Percentiles rank a stretch among this genome's conserved stretches.
phyloP scores from a whole-genome alignment of 352 stramenopile genomes.

The Globisporangium emineosum region DNA sequence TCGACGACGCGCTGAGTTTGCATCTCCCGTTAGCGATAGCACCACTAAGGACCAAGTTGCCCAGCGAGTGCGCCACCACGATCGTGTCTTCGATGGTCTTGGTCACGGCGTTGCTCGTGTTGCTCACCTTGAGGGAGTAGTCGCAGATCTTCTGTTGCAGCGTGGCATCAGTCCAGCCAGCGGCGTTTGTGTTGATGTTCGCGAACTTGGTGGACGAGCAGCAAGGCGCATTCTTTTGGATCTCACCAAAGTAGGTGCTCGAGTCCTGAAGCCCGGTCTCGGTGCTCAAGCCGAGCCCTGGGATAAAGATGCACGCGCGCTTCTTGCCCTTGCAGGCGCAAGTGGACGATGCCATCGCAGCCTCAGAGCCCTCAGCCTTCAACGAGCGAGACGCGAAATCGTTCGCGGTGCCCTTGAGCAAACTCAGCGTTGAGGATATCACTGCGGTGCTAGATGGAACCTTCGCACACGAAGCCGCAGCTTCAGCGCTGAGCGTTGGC shows the following conservation, averaged over 20 bases:
- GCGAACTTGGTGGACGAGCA: slow-evolving; percentile 55
- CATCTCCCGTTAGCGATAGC: slow-evolving; percentile 23
- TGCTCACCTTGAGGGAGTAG: too few relatives aligned
- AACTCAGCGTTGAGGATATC: too few relatives aligned
- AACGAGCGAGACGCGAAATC: too few relatives aligned
- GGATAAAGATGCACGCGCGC: slow-evolving; percentile 55
- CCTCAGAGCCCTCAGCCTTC: too few relatives aligned
- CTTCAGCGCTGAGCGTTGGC: too few relatives aligned
- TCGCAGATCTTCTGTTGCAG: slow-evolving; percentile 42
- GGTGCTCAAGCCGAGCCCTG: slow-evolving; percentile 35
- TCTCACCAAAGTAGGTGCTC: slow-evolving; percentile 45
- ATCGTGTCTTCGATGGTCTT: slow-evolving; percentile 61
- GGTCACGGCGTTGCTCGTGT: slow-evolving; percentile 26
- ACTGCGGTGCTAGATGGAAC: too few relatives aligned
- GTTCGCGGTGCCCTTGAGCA: too few relatives aligned
- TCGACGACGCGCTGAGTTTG: slow-evolving; percentile 15
- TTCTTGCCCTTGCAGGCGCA: slow-evolving; percentile 39
- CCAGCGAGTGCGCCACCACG: slow-evolving; percentile 64
- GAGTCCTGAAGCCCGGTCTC: slow-evolving; percentile 35
- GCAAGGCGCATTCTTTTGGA: slow-evolving; percentile 51
- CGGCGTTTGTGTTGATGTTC: slow-evolving; percentile 40
- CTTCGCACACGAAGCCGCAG: too few relatives aligned
- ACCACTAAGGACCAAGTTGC: slow-evolving; percentile 41
- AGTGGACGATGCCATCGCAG: too few relatives aligned
- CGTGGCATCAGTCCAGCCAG: slow-evolving; percentile 37